Conservation (phyloP, 352 stramenopile genomes). For the Pythium biforme region DNA sequence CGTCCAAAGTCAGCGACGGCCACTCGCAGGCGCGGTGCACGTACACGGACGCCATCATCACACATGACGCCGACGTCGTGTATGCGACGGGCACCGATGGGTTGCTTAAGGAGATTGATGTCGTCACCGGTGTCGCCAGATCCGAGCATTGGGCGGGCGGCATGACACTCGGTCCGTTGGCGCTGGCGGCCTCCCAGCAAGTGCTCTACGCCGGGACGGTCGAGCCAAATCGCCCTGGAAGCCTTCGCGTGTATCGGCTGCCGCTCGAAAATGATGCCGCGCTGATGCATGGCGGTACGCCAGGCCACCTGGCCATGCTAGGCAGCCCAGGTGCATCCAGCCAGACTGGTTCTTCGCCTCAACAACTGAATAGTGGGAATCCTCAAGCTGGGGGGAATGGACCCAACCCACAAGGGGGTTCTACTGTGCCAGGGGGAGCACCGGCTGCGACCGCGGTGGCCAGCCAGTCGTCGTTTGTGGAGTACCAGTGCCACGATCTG, state of each 20-base stretch:
- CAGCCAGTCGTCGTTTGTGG: conserved; percentile 35
- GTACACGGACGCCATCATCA: conserved; percentile 64
- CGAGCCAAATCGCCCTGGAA: conserved; percentile 67
- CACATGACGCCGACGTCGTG: conserved; percentile 62
- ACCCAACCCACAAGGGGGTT: conserved; percentile 16
- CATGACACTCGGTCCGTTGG: conserved; percentile 70
- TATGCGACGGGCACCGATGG: conserved; percentile 91
- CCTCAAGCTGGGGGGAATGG: conserved; percentile 18
- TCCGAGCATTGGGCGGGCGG: conserved; percentile 58
- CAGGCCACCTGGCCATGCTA: conserved; percentile 9
- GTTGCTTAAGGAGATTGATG: conserved; percentile 89
- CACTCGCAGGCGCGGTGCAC: conserved; percentile 75
- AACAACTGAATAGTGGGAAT: conserved; percentile 18
- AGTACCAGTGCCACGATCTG: conserved; percentile 83
- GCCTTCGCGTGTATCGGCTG: conserved; percentile 69
- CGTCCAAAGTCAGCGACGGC: conserved; percentile 74
- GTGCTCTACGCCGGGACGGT: conserved; percentile 87
- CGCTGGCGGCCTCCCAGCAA: conserved; percentile 82
- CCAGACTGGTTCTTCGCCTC: conserved; percentile 20
- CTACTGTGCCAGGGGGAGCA: not conserved
- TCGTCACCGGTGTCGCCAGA: conserved; percentile 51
- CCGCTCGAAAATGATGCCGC: conserved; percentile 58
- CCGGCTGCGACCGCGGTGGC: conserved; percentile 4
- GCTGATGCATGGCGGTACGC: conserved; percentile 1
- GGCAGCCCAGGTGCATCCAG: conserved; percentile 16